These are phyloP conservation scores for Fusarium penzigii DNA, from an alignment of 2,329 filamentous ascomycete genomes.

Conservation along the genomic window DNA sequence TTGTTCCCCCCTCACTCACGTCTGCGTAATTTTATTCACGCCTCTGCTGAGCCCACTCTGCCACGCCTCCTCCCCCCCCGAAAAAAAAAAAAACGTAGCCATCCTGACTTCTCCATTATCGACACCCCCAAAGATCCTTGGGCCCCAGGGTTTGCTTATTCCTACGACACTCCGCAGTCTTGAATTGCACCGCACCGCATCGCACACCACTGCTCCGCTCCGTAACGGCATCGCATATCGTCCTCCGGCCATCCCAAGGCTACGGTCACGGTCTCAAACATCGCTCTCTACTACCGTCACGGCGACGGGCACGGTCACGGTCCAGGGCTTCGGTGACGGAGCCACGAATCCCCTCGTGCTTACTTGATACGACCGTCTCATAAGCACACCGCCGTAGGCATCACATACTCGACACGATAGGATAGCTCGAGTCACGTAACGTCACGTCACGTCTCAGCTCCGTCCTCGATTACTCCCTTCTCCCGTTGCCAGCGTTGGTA, in stretches of 20 bases:
- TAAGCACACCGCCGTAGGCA: neutral
- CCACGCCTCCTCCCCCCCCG: conserved; percentile 36
- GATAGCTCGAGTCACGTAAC: conserved; percentile 13
- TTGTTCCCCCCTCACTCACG: conserved; percentile 19
- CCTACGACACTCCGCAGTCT: conserved; percentile 28
- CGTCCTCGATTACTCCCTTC: conserved; percentile 2
- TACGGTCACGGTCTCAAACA: conserved; percentile 19
- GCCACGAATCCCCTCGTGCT: conserved; percentile 16
- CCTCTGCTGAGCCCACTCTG: conserved; percentile 36
- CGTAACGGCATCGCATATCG: conserved; percentile 23
- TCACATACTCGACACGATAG: conserved; percentile 4
- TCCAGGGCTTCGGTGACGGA: conserved; percentile 21
- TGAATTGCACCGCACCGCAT: conserved; percentile 28
- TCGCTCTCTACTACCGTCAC: conserved; percentile 23
- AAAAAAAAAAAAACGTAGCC: conserved; percentile 27
- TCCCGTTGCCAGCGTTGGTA: conserved; percentile 14
- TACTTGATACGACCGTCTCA: conserved; percentile 6
- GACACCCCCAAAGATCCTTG: conserved; percentile 40
- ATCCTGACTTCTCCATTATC: conserved; percentile 37
- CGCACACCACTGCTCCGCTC: conserved; percentile 24
- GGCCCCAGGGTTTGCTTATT: conserved; percentile 32
- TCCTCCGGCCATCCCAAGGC: conserved; percentile 20
- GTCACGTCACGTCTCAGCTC: conserved; percentile 19
- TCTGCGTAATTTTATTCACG: conserved; percentile 35
- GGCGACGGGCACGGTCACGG: conserved; percentile 15